Evolutionary conservation across 1,139 yeast species (phyloP).

Genomic region (Saccharomycopsis crataegensis): DNA sequence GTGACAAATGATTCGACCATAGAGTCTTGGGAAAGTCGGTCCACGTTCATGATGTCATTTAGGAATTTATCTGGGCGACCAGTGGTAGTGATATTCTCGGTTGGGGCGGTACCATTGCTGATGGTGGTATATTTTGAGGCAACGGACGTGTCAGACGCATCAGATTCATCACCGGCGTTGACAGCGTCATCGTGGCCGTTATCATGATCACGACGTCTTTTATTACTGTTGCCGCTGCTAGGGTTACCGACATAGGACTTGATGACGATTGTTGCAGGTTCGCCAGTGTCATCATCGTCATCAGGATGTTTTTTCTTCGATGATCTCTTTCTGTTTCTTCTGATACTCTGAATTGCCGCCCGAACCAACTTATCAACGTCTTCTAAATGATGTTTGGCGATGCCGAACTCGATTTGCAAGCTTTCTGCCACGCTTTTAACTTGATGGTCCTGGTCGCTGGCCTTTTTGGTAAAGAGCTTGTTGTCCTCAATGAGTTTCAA

Average conservation of each 20-base stretch:
- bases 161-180: background rate
- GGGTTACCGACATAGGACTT: background rate
- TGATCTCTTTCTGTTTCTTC: constrained; percentile 59
- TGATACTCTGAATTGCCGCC: constrained; percentile 81
- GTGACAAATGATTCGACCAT: too few relatives aligned
- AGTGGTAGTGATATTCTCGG: background rate
- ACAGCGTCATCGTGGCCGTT: background rate
- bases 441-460: constrained; percentile 84
- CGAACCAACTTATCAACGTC: constrained; percentile 88
- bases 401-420: constrained; percentile 69
- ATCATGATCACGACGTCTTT: background rate
- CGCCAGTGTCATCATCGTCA: background rate
- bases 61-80: background rate
- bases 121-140: background rate
- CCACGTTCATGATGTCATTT: constrained; percentile 11
- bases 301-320: constrained; percentile 23
- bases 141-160: background rate
- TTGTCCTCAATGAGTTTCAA: constrained; percentile 80
- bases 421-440: constrained; percentile 71
- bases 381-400: constrained; percentile 44
- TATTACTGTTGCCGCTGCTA: background rate
- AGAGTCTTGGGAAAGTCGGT: background rate
- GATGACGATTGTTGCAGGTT: background rate
- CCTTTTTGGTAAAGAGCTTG: constrained; percentile 70
- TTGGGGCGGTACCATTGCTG: background rate